These are phyloP conservation scores for Fomitopsis serialis DNA, from an alignment of 768 basidiomycete genomes.

Conservation along the genomic window DNA sequence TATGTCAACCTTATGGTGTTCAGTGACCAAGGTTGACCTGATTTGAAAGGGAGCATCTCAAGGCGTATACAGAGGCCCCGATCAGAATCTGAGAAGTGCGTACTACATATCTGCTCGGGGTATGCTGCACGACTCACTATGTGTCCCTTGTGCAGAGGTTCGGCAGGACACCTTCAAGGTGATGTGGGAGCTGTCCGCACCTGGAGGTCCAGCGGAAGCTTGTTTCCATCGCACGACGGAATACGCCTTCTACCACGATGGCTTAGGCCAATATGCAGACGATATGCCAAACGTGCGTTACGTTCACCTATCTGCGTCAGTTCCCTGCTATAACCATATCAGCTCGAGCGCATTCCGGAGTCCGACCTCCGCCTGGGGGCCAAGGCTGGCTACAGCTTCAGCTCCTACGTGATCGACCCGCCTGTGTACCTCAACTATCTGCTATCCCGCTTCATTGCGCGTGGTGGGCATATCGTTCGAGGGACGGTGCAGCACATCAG, in stretches of 20 bases:
- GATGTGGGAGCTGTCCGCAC: slow-evolving; percentile 70
- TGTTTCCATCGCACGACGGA: slow-evolving; percentile 63
- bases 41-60: slow-evolving; percentile 86
- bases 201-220: slow-evolving; percentile 47
- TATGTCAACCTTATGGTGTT: too few relatives aligned
- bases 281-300: slow-evolving; percentile 29
- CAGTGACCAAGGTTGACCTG: too few relatives aligned
- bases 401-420: slow-evolving; percentile 64
- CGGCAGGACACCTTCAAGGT: slow-evolving; percentile 70
- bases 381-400: slow-evolving; percentile 51
- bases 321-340: slow-evolving; percentile 17
- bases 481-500: slow-evolving; percentile 61
- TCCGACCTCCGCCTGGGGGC: slow-evolving; percentile 38
- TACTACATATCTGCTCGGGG: slow-evolving; percentile 4
- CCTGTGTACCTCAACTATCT: slow-evolving; percentile 63
- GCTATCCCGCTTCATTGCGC: slow-evolving; percentile 46
- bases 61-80: slow-evolving; percentile 51
- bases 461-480: slow-evolving; percentile 60
- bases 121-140: too few relatives aligned
- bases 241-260: slow-evolving; percentile 48
- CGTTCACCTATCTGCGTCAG: background rate
- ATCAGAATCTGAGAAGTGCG: slow-evolving; percentile 50
- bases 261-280: slow-evolving; percentile 29
- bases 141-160: slow-evolving; percentile 38
- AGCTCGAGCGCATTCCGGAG: slow-evolving; percentile 36